Evolutionary conservation across 2,329 filamentous ascomycete species (phyloP), one percentile per base, ranked within the genome.

Genomic region (Aquanectria penicillioides): DNA sequence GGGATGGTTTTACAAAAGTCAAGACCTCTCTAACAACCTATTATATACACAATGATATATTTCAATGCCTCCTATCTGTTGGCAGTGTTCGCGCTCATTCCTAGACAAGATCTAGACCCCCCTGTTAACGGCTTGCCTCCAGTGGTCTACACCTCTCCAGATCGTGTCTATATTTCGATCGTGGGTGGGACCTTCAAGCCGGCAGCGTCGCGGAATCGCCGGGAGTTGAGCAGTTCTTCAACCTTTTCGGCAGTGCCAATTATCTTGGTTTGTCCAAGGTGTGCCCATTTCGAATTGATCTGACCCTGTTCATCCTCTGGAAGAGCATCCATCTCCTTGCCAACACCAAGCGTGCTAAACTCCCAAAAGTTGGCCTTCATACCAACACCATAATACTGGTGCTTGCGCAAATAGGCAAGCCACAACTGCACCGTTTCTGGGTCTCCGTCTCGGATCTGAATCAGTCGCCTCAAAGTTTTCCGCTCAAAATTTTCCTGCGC

Each of bases 331-430:
- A 69, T 69, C 37, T 62, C 38, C 53, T 69, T 65, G 12, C 69
- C 69, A 5, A 63, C 61, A n/a, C 90, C 89, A 58, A 94, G 74
- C 56, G 85, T 84, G 70, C 90, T 88, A 76, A 92, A 94, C 73
- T 97, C 92, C 88, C 91, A 99, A 46, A 98, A 86, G 74, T 99
- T 97, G 50, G 95, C 95, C 84, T 99, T 99, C 93, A 99, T 96
- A 70, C 95, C 95, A 34, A 98, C 89, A n/a, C 95, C 95, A 67
- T 96, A 92, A 74, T 95, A 97, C 36, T 93, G 92, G 73, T 97
- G 90, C 78, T 97, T 97, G 72, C 91, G 87, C 72, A 99, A 76
- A 73, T 97, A 98, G 0, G 93, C 93, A 57, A 99, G 80, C 95
- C 95, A 99, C 23, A 94, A 77, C 76, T 96, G 90, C 29, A 99